Percentiles rank a stretch among this genome's conserved stretches.
phyloP scores from a whole-genome alignment of 2,329 filamentous ascomycete species.

The Sphaerulina vaccinii region DNA sequence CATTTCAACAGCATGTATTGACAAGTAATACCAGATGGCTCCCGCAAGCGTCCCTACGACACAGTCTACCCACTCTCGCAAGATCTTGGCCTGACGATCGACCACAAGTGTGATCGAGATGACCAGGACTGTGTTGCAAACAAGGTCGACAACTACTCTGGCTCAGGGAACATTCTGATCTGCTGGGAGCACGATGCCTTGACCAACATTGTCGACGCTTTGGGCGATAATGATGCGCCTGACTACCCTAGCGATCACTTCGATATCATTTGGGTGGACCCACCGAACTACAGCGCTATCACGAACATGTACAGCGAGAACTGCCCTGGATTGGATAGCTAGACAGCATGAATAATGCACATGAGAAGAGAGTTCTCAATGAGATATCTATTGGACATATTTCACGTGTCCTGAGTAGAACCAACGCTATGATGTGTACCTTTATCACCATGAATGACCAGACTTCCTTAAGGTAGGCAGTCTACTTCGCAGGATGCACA shows the following conservation, averaged over 20 bases:
- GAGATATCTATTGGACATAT: no score
- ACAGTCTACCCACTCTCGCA: slow-evolving; percentile 58
- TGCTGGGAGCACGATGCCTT: slow-evolving; percentile 61
- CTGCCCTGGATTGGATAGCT: slow-evolving; percentile 54
- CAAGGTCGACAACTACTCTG: slow-evolving; percentile 43
- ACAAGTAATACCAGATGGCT: slow-evolving; percentile 44
- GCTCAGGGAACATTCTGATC: slow-evolving; percentile 57
- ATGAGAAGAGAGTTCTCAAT: no score
- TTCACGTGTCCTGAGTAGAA: no score
- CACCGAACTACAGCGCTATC: slow-evolving; percentile 51
- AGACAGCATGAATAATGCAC: slow-evolving; percentile 2
- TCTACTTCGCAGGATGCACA: slow-evolving; percentile 11
- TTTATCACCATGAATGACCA: background rate
- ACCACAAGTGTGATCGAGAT: slow-evolving; percentile 57
- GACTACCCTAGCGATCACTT: slow-evolving; percentile 50
- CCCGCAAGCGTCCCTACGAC: slow-evolving; percentile 53
- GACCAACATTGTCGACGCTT: slow-evolving; percentile 51
- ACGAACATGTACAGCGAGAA: slow-evolving; percentile 50
- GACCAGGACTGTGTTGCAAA: slow-evolving; percentile 56
- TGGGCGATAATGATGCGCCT: slow-evolving; percentile 53
- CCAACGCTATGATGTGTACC: background rate
- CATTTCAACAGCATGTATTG: background rate
- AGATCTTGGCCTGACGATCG: slow-evolving; percentile 56
- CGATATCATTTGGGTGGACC: slow-evolving; percentile 59
- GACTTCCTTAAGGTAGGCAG: background rate